phyloP scores from a whole-genome alignment of 768 basidiomycete genomes.

The Agaricus bisporus region DNA sequence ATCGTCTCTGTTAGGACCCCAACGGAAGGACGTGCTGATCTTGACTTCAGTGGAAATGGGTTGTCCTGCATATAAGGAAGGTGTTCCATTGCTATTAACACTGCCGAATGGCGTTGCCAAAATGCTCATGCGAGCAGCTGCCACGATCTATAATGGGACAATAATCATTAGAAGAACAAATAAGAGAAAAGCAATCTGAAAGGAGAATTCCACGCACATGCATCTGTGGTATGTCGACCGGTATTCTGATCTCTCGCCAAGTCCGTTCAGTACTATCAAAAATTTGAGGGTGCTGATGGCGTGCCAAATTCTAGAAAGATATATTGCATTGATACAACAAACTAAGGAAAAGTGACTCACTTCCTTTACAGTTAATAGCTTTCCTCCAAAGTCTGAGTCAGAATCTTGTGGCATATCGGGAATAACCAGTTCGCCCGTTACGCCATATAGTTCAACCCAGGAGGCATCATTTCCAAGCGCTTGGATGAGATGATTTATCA shows the following conservation, averaged over 20 bases:
- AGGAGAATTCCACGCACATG: conserved; percentile 43
- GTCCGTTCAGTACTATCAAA: conserved; percentile 31
- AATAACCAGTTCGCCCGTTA: conserved; percentile 65
- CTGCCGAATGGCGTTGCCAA: conserved; percentile 38
- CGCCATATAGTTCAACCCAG: conserved; percentile 67
- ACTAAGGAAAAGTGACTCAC: conserved; percentile 14
- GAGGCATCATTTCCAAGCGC: conserved; percentile 54
- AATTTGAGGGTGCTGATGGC: conserved; percentile 27
- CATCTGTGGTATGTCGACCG: conserved; percentile 81
- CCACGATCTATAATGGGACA: conserved; percentile 49
- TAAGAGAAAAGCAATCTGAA: not conserved
- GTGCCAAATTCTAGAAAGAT: conserved; percentile 31
- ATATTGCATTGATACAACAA: not conserved
- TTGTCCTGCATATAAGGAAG: conserved; percentile 77
- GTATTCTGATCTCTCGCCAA: conserved; percentile 78
- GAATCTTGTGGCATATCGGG: conserved; percentile 32
- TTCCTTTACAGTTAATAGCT: conserved; percentile 27
- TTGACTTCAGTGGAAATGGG: conserved; percentile 66
- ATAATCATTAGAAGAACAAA: not conserved
- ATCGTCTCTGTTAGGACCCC: conserved; percentile 49
- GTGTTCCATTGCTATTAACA: conserved; percentile 17
- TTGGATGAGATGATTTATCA: conserved; percentile 46
- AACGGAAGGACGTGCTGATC: conserved; percentile 72
- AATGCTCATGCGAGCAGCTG: conserved; percentile 48
- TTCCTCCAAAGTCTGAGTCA: conserved; percentile 21